A percentile compares a stretch with the other conserved stretches of the same genome.
phyloP scores from a whole-genome alignment of 495 filamentous ascomycete genomes.

The Aspergillus panamensis region DNA sequence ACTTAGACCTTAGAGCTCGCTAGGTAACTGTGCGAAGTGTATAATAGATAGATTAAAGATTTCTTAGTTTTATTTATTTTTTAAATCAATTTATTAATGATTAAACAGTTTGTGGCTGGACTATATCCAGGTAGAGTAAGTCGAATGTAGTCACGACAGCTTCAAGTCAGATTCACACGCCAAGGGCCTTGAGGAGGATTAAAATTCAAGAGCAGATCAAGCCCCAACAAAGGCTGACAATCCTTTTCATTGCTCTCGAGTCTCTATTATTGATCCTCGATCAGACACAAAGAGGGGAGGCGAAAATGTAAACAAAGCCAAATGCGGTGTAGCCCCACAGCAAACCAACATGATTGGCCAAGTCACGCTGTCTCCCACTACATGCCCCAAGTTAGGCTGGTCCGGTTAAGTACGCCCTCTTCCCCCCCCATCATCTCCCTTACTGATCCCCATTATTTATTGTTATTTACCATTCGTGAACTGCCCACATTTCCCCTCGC shows the following conservation, averaged over 20 bases:
- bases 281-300: slow-evolving; percentile 5
- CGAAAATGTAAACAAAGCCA: slow-evolving; percentile 27
- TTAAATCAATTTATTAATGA: background rate
- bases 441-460: slow-evolving; percentile 10
- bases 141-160: no score
- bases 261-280: background rate
- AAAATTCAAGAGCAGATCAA: no score
- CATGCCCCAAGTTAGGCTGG: background rate
- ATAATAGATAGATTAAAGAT: background rate
- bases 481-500: background rate
- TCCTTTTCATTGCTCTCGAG: background rate
- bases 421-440: slow-evolving; percentile 5
- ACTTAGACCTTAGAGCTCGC: background rate
- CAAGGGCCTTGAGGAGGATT: no score
- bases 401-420: background rate
- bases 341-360: slow-evolving; percentile 13
- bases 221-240: no score
- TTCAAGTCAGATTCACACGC: no score
- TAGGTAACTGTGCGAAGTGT: background rate
- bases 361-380: background rate
- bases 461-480: slow-evolving; percentile 3
- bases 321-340: slow-evolving; percentile 19
- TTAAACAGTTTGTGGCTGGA: no score
- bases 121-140: no score
- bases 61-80: background rate